A percentile compares a stretch with the other conserved stretches of the same genome.
Evolutionary conservation across 2,329 filamentous ascomycete species (phyloP).

Genomic region (Cladosporium sphaerospermum): DNA sequence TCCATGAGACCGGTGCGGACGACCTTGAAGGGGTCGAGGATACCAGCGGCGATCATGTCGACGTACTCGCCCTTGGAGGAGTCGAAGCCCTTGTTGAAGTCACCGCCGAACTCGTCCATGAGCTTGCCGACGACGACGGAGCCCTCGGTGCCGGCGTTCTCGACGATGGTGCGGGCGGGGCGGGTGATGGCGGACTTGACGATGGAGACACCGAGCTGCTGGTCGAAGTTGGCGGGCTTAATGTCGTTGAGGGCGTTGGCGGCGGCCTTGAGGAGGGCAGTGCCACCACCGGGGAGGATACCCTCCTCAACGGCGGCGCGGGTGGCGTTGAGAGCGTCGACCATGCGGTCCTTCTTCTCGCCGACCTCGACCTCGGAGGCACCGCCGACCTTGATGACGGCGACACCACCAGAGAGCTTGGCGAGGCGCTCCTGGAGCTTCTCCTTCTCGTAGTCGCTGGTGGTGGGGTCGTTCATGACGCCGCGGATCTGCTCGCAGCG

Average conservation of each 20-base stretch:
- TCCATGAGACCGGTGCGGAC: slow-evolving; percentile 94
- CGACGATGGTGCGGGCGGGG: slow-evolving; percentile 88
- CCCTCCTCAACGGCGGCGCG: slow-evolving; percentile 98
- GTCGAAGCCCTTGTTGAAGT: slow-evolving; percentile 99
- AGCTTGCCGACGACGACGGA: slow-evolving; percentile 97
- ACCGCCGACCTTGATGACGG: slow-evolving; percentile 98
- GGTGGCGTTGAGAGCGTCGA: slow-evolving; percentile 95
- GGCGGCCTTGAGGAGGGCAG: slow-evolving; percentile 93
- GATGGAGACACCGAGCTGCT: slow-evolving; percentile 96
- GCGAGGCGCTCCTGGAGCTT: slow-evolving; percentile 99
- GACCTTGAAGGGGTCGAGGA: slow-evolving; percentile 98
- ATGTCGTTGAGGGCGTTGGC: slow-evolving; percentile 76
- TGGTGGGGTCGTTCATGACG: slow-evolving; percentile 87
- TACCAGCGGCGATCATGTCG: slow-evolving; percentile 95
- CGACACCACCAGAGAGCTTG: slow-evolving; percentile 97
- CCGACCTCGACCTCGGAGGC: slow-evolving; percentile 96
- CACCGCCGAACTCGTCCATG: slow-evolving; percentile 79
- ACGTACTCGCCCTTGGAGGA: slow-evolving; percentile 96
- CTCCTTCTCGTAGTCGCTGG: slow-evolving; percentile 99
- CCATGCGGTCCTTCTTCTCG: slow-evolving; percentile 99
- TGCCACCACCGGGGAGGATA: slow-evolving; percentile 97
- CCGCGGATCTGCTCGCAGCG: slow-evolving; percentile 99
- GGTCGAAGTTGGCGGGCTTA: slow-evolving; percentile 94
- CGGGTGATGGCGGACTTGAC: slow-evolving; percentile 97
- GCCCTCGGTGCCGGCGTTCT: slow-evolving; percentile 95